Conservation (phyloP, 148 eudicot genomes). For the Polygonum maritimum region DNA sequence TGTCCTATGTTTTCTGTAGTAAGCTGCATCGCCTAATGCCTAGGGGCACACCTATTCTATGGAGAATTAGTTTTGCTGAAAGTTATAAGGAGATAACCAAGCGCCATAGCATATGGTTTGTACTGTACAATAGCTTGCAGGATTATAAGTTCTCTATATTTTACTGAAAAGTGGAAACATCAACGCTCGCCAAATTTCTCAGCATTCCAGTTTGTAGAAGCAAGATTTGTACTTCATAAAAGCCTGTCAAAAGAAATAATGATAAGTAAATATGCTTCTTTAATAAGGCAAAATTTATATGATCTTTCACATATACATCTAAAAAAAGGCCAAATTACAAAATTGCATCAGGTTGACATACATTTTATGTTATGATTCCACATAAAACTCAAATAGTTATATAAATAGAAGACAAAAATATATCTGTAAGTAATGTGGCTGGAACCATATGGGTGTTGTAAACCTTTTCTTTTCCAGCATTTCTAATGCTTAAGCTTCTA, state of each 20-base stretch:
- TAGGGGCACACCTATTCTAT: neutral
- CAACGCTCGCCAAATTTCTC: neutral
- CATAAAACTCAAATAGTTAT: neutral
- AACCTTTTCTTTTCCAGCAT: neutral
- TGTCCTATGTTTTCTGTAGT: neutral
- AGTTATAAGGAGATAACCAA: neutral
- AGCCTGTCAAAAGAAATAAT: too few relatives aligned
- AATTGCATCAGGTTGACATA: neutral
- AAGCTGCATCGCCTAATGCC: neutral
- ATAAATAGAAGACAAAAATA: neutral
- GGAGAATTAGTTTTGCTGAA: neutral
- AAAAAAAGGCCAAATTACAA: neutral
- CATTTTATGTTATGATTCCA: neutral
- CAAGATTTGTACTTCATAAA: too few relatives aligned
- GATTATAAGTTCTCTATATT: neutral
- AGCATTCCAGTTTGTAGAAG: too few relatives aligned
- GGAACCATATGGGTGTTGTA: neutral
- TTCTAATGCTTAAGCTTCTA: neutral
- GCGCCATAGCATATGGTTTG: neutral
- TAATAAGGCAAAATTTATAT: neutral
- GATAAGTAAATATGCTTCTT: neutral
- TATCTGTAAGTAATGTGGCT: neutral
- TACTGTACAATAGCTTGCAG: neutral
- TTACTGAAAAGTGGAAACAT: neutral
- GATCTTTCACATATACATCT: neutral